phyloP scores from a whole-genome alignment of 169 alveolate species.

The Haemoproteus tartakovskyi region DNA sequence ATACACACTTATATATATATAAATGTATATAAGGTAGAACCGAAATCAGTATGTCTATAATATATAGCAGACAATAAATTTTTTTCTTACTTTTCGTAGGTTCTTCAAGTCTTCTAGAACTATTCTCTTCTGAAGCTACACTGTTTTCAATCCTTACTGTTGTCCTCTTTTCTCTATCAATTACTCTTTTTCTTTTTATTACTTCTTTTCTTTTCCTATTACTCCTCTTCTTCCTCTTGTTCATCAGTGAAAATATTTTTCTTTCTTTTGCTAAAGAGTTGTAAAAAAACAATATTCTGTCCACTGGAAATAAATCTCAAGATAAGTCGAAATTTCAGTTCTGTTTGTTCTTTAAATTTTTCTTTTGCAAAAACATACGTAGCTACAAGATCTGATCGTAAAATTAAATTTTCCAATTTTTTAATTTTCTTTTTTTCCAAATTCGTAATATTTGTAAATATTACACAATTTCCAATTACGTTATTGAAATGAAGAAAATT shows the following conservation, averaged over 20 bases:
- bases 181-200: too few relatives aligned
- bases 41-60: too few relatives aligned
- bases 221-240: background rate
- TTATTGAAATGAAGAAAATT: constrained; percentile 9
- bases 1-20: too few relatives aligned
- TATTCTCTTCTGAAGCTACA: too few relatives aligned
- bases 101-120: too few relatives aligned
- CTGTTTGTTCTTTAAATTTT: constrained; percentile 37
- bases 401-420: constrained; percentile 28
- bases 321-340: constrained; percentile 14
- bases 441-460: constrained; percentile 34
- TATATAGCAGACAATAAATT: too few relatives aligned
- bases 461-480: constrained; percentile 17
- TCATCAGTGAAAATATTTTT: constrained; percentile 5
- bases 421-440: constrained; percentile 28
- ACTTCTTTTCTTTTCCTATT: too few relatives aligned
- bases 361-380: constrained; percentile 51
- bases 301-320: constrained; percentile 58
- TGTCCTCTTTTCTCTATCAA: too few relatives aligned
- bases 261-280: constrained; percentile 16
- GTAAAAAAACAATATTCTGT: constrained; percentile 26
- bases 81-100: too few relatives aligned
- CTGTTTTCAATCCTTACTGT: too few relatives aligned
- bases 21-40: too few relatives aligned
- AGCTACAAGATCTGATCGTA: constrained; percentile 36